Evolutionary conservation across 2,329 filamentous ascomycete species (phyloP).

Genomic region (Pseudophaeomoniella oleicola): DNA sequence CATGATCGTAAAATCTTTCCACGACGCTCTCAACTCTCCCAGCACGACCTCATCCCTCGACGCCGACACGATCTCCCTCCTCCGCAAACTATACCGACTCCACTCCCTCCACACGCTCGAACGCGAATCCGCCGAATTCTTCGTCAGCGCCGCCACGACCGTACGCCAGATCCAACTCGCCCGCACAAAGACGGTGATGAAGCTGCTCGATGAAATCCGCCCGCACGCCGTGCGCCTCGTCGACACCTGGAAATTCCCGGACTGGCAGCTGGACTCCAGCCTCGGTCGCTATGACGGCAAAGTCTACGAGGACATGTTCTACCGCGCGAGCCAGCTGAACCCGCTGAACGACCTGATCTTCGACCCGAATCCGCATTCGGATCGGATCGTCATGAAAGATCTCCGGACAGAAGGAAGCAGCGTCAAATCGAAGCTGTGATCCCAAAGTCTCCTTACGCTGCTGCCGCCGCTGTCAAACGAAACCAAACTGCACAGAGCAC

Average conservation of each 20-base stretch:
- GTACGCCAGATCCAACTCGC: slow-evolving; percentile 59
- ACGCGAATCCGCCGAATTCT: slow-evolving; percentile 57
- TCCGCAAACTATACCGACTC: slow-evolving; percentile 54
- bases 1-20: slow-evolving; percentile 67
- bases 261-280: slow-evolving; percentile 62
- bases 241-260: slow-evolving; percentile 62
- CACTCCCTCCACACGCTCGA: slow-evolving; percentile 53
- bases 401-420: slow-evolving; percentile 5
- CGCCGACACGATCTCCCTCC: slow-evolving; percentile 38
- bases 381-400: slow-evolving; percentile 46
- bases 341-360: slow-evolving; percentile 58
- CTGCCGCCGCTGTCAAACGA: too few species aligned
- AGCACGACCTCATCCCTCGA: slow-evolving; percentile 40
- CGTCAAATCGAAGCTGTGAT: too few species aligned
- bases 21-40: slow-evolving; percentile 48
- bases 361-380: slow-evolving; percentile 55
- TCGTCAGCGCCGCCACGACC: slow-evolving; percentile 52
- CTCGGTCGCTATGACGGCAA: slow-evolving; percentile 58
- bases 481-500: too few species aligned
- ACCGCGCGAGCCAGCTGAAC: slow-evolving; percentile 56
- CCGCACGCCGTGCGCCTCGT: slow-evolving; percentile 60
- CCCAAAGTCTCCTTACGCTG: too few species aligned
- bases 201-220: slow-evolving; percentile 54
- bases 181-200: slow-evolving; percentile 52
- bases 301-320: slow-evolving; percentile 66